Base-by-base conservation (phyloP, 805 yeast species). In the Lachancea nothofagi region DNA sequence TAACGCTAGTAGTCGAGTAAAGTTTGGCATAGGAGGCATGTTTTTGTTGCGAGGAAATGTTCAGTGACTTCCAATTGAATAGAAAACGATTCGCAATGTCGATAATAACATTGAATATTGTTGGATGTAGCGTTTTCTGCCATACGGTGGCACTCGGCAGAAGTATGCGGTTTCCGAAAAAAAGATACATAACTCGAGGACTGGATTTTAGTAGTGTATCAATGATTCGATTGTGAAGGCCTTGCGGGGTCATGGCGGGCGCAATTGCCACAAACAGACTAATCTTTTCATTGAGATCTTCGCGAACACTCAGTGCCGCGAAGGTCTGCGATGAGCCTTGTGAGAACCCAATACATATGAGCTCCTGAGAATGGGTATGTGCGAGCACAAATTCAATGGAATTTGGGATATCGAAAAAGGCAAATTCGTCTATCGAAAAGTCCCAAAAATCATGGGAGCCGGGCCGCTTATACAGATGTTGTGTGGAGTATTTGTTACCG, bases 311-410 rank as follows among this genome's bases (percentile, higher is more conserved):
- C 17, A 87, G 65, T 8, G 94, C 72, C 0, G 95, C 96, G 59
- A 89, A 80, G 29, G 87, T 87, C 61, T 90, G 97, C 1, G 97
- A 95, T 0, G 95, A 79, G 15, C 97, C 97, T 60, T 89, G 97
- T 19, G 89, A 79, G 54, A 90, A 90, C 1, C 97, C 97, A 47
- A 90, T 72, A 54, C 87, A 89, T 1, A 78, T 74, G 26, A 89
- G 61, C 13, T 61, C 48, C 7, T 50, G 47, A 41, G 51, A 62
- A 3, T 67, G 59, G 2, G 88, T 77, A 22, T 64, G 59, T 2
- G 68, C 57, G 42, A 89, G 61, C 12, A 90, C 75, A 59, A 82
- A 84, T 53, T 83, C 80, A 24, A 90, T 77, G 4, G 86, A 72
- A 54, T 83, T 78, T 2, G 97, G 97, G 30, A 90, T 86, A 59